These are phyloP conservation scores for Agapanthus africanus DNA, from an alignment of 106 monocot genomes.

Conservation along the genomic window DNA sequence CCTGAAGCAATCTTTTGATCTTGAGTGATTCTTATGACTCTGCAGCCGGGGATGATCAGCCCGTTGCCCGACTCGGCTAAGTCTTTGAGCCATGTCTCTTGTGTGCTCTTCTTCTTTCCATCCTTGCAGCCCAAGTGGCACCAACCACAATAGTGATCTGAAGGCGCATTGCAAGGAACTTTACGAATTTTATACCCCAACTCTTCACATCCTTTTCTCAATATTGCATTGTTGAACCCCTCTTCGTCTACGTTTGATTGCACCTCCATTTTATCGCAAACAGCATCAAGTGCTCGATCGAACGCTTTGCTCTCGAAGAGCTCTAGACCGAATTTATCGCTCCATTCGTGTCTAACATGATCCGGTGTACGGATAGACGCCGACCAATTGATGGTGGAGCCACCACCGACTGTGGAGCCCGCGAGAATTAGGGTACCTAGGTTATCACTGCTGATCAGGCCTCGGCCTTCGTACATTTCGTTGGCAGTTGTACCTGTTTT, in stretches of 20 bases:
- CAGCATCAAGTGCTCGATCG: conserved; percentile 41
- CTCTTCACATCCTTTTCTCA: conserved; percentile 37
- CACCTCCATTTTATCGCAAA: conserved; percentile 47
- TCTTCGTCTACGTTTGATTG: conserved; percentile 26
- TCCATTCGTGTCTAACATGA: conserved; percentile 27
- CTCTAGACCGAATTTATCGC: conserved; percentile 21
- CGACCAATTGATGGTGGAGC: conserved; percentile 66
- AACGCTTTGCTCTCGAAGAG: conserved; percentile 43
- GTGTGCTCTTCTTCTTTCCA: conserved; percentile 36
- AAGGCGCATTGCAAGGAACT: conserved; percentile 37
- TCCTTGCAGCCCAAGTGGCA: conserved; percentile 50
- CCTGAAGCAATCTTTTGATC: conserved; percentile 17
- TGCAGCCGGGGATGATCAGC: conserved; percentile 28
- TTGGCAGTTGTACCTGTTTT: too few relatives aligned
- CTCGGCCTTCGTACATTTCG: conserved; percentile 39
- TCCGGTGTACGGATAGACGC: conserved; percentile 50
- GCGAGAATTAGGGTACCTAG: conserved; percentile 29
- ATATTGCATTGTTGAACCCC: conserved; percentile 33
- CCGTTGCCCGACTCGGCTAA: conserved; percentile 47
- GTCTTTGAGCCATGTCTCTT: conserved; percentile 59
- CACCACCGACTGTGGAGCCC: conserved; percentile 54
- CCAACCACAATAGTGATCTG: conserved; percentile 70
- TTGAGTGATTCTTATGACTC: conserved; percentile 15
- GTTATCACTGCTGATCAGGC: conserved; percentile 30
- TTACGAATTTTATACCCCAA: conserved; percentile 33